A percentile compares a stretch with the other conserved stretches of the same genome.
Conservation (phyloP, 176 grass and related monocot genomes). For the Alloteropsis semialata region DNA sequence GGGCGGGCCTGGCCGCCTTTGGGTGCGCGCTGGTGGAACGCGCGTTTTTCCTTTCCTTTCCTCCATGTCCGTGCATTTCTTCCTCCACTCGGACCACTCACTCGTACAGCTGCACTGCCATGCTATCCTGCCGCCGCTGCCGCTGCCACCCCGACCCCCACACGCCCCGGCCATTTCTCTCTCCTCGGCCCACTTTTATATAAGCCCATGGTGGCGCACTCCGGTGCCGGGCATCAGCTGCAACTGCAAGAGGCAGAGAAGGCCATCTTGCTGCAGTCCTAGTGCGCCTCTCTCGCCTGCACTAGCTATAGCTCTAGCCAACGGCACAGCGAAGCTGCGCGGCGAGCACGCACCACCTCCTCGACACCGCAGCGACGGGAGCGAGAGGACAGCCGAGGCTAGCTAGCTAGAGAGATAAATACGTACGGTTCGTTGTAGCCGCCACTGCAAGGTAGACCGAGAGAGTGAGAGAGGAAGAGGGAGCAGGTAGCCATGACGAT, state of each 20-base stretch:
- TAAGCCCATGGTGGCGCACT: slow-evolving; percentile 56
- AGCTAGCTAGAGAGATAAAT: neutral
- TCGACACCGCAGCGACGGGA: neutral
- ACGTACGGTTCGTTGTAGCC: neutral
- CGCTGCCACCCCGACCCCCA: neutral
- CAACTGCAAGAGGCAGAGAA: neutral
- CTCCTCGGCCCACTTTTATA: slow-evolving; percentile 38
- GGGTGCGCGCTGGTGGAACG: slow-evolving; percentile 16
- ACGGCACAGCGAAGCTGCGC: neutral
- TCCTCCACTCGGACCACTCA: too few relatives aligned
- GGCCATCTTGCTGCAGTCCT: neutral
- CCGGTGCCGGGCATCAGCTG: neutral
- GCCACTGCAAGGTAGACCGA: neutral
- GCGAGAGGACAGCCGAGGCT: too few relatives aligned
- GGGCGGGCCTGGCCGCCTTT: neutral
- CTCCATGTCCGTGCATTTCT: slow-evolving; percentile 34
- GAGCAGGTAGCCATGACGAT: slow-evolving; percentile 1
- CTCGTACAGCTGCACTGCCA: neutral
- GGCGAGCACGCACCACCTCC: neutral
- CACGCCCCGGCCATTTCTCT: neutral
- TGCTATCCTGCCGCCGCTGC: too few relatives aligned
- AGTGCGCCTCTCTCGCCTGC: slow-evolving; percentile 27
- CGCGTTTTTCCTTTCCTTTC: neutral
- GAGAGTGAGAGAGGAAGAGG: neutral
- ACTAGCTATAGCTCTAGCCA: slow-evolving; percentile 2